Evolutionary conservation across 1,284 basidiomycete genomes (phyloP).

Genomic region (Moniliophthora roreri): DNA sequence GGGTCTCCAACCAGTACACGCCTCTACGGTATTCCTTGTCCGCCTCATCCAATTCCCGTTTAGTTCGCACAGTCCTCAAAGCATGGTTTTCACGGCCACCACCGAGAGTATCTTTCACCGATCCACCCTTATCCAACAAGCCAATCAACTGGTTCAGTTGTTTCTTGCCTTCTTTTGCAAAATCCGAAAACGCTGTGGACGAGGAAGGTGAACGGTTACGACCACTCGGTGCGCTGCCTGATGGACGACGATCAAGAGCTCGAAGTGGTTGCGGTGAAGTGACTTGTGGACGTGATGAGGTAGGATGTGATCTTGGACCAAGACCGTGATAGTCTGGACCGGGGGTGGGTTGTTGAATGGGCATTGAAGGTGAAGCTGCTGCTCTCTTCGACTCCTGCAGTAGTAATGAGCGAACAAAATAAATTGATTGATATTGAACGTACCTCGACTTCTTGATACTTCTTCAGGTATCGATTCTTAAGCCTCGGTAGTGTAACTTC

Average conservation of each 20-base stretch:
- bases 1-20: conserved; percentile 92
- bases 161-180: conserved; percentile 80
- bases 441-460: conserved; percentile 83
- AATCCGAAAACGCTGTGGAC: conserved; percentile 68
- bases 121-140: conserved; percentile 70
- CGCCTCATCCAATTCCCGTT: conserved; percentile 90
- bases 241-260: conserved; percentile 72
- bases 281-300: conserved; percentile 40
- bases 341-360: conserved; percentile 27
- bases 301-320: conserved; percentile 26
- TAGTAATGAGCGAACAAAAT: conserved; percentile 5
- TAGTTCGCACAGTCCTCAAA: conserved; percentile 74
- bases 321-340: conserved; percentile 36
- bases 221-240: conserved; percentile 48
- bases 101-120: conserved; percentile 55
- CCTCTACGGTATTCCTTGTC: conserved; percentile 93
- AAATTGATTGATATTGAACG: conserved; percentile 12
- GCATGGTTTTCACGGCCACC: conserved; percentile 62
- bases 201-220: conserved; percentile 73
- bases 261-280: conserved; percentile 70
- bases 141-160: conserved; percentile 77
- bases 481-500: conserved; percentile 75
- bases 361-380: conserved; percentile 33
- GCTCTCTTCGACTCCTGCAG: conserved; percentile 62
- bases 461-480: conserved; percentile 75